A percentile compares a stretch with the other conserved stretches of the same genome.
Conservation (phyloP, 352 stramenopile genomes). For the Globisporangium recalcitrans region DNA sequence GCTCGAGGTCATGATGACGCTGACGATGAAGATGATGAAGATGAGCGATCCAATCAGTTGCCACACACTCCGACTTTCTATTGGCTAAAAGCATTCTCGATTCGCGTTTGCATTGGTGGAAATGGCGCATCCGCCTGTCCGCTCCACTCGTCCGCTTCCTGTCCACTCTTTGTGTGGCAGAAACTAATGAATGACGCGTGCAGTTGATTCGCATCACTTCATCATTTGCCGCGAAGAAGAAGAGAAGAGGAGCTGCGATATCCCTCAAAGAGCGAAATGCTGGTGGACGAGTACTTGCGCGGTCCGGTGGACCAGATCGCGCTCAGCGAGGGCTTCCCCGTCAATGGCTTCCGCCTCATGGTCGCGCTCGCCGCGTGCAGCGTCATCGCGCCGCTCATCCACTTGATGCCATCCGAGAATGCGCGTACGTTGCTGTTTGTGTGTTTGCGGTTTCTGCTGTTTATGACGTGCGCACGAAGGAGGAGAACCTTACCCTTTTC, state of each 20-base stretch:
- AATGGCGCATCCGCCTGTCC: not conserved
- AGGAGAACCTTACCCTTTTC: not conserved
- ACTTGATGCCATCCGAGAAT: constrained; percentile 48
- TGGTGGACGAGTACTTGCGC: constrained; percentile 59
- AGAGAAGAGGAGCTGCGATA: constrained; percentile 2
- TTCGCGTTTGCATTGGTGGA: constrained; percentile 32
- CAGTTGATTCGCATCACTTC: constrained; percentile 24
- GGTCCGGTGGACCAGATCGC: constrained; percentile 63
- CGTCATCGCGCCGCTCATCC: constrained; percentile 61
- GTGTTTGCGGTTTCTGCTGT: too few relatives aligned
- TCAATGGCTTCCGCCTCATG: constrained; percentile 76
- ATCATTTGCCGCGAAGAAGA: constrained; percentile 6
- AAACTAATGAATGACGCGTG: constrained; percentile 9
- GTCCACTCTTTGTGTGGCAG: constrained; percentile 11
- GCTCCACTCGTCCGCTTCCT: too few relatives aligned
- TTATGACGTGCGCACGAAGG: not conserved
- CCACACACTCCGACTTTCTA: not conserved
- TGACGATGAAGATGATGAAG: not conserved
- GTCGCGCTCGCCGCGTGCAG: constrained; percentile 60
- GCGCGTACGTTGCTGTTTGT: constrained; percentile 34
- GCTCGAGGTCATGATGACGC: not conserved
- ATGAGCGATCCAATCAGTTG: not conserved
- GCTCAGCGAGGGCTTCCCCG: constrained; percentile 62
- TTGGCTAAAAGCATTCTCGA: constrained; percentile 19
- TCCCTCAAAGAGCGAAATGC: constrained; percentile 1